Base-by-base conservation (phyloP, 768 basidiomycete genomes). In the Hericium rajendrae region DNA sequence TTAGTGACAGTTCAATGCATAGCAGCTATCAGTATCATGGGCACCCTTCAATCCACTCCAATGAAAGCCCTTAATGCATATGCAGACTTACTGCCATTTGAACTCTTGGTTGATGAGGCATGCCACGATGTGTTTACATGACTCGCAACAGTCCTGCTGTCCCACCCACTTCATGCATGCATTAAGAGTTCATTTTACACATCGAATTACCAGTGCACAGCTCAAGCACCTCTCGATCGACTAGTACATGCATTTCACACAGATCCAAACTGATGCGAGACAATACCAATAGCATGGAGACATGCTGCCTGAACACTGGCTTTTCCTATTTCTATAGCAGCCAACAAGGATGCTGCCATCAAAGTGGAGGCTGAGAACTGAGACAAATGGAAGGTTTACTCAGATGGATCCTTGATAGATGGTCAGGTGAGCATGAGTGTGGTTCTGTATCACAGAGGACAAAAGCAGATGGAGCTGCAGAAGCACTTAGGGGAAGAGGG, bases 331-430 rank as follows among this genome's bases (percentile, higher is more conserved):
- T 9, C 24, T 15, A 59, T 62, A 1, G 43, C 46, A 3, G 16
- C 9, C 0, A 28, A 51, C 16, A 51, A 49, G 22, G 53, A 62
- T 32, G 38, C 12, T 1, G 59, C 59, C 5, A 28, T 12, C 0
- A 11, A 11, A 2, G 38, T 13, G 18, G 20, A 54, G 5, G 24
- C 6, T 22, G 6, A 32, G 18, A 13, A 3, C 46, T n/a, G 13
- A 0, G 52, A 59, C 0, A 24, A 51, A 1, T 38, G 53, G 2
- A 24, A 53, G 4, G 48, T 67, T 15, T 68, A 59, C 55, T 51
- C 63, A 2, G 65, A 68, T 38, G 62, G 68, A 0, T 68, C 67
- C 4, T 54, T 57, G 1, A 18, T 56, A 12, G 40, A 66, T 2
- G 48, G 51, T 0, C 24, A 50, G 2, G 50, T 69, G 1, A 63